phyloP scores from a whole-genome alignment of 805 yeast genomes.

The Pichia heedii region DNA sequence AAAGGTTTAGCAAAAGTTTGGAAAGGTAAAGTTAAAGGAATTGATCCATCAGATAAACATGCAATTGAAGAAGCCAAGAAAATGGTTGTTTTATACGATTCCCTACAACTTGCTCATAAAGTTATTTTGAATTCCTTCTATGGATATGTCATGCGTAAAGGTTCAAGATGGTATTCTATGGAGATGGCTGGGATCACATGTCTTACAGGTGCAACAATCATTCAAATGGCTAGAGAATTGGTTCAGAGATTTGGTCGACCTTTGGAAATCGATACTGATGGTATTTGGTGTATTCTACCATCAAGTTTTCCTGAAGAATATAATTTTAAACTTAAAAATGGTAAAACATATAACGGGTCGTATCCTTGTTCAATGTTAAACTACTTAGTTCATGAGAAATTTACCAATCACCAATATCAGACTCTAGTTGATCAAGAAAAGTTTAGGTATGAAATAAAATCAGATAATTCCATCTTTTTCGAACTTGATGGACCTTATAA shows the following conservation, averaged over 20 bases:
- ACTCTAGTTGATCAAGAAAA: conserved; percentile 63
- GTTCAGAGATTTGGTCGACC: conserved; percentile 95
- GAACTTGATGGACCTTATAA: conserved; percentile 98
- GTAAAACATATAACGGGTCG: conserved; percentile 67
- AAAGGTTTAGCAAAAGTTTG: conserved; percentile 89
- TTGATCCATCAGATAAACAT: conserved; percentile 45
- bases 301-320: conserved; percentile 87
- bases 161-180: conserved; percentile 98
- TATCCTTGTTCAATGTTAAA: conserved; percentile 97
- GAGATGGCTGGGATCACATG: conserved; percentile 99
- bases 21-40: conserved; percentile 68
- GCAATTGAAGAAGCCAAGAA: conserved; percentile 84
- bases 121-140: conserved; percentile 94
- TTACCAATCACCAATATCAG: conserved; percentile 93
- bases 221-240: conserved; percentile 89
- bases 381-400: conserved; percentile 80
- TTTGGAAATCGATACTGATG: conserved; percentile 94
- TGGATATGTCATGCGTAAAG: conserved; percentile 98
- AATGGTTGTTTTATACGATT: conserved; percentile 89
- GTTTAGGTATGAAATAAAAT: conserved; percentile 62
- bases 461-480: conserved; percentile 92
- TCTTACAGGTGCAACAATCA: conserved; percentile 94
- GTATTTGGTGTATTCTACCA: conserved; percentile 98
- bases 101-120: conserved; percentile 92
- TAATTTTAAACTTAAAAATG: conserved; percentile 60